phyloP scores from a whole-genome alignment of 2,329 filamentous ascomycete genomes.

The Knufia fluminis region DNA sequence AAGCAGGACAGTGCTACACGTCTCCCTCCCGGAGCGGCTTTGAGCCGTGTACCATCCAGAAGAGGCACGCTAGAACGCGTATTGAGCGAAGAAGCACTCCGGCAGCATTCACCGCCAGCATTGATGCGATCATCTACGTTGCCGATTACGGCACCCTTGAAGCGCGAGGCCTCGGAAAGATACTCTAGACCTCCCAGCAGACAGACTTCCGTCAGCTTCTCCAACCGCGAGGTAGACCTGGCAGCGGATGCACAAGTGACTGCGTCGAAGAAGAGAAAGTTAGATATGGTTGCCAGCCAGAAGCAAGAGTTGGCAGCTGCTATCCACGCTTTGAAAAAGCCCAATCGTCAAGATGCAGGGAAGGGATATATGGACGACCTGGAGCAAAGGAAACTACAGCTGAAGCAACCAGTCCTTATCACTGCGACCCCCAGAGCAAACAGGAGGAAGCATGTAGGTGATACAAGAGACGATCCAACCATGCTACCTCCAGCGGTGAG shows the following conservation, averaged over 20 bases:
- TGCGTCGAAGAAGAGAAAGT: constrained; percentile 38
- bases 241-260: constrained; percentile 36
- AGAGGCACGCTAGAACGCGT: constrained; percentile 38
- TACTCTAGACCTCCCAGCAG: constrained; percentile 31
- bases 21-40: constrained; percentile 19
- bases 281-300: constrained; percentile 37
- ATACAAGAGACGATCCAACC: constrained; percentile 13
- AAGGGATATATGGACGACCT: constrained; percentile 37
- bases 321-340: constrained; percentile 38
- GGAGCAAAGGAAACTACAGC: constrained; percentile 33
- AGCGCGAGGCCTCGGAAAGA: constrained; percentile 35
- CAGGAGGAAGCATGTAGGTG: constrained; percentile 26
- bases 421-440: constrained; percentile 39
- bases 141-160: constrained; percentile 25
- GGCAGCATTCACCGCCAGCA: constrained; percentile 28
- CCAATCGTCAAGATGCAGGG: constrained; percentile 38
- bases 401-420: constrained; percentile 38
- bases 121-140: constrained; percentile 35
- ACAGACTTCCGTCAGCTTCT: constrained; percentile 36
- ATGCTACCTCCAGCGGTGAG: constrained; percentile 13
- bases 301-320: constrained; percentile 41
- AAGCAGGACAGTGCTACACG: constrained; percentile 13
- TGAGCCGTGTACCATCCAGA: constrained; percentile 18
- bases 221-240: constrained; percentile 42
- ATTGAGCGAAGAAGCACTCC: constrained; percentile 34